These are phyloP conservation scores for Trichopus zeylanicus DNA, from an alignment of 116 monocot genomes.

Conservation along the genomic window DNA sequence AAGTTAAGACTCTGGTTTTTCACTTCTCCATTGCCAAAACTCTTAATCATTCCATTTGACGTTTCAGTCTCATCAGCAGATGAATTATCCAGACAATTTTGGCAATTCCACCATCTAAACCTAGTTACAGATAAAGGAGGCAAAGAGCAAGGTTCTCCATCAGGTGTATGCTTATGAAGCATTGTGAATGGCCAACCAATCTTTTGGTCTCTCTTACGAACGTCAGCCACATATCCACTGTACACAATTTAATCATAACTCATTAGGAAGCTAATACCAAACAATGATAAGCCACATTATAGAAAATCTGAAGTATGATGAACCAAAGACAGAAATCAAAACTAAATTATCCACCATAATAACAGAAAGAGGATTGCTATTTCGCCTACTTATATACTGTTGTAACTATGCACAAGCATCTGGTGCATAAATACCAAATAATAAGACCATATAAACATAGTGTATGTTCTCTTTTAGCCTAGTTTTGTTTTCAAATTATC, in stretches of 20 bases:
- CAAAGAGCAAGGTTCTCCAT: constrained; percentile 13
- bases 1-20: constrained; percentile 4
- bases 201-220: constrained; percentile 39
- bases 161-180: constrained; percentile 11
- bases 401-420: too few relatives aligned
- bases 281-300: not conserved
- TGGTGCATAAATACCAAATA: too few relatives aligned
- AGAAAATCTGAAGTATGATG: not conserved
- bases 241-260: constrained; percentile 1
- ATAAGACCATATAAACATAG: too few relatives aligned
- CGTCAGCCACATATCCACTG: constrained; percentile 55
- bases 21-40: not conserved
- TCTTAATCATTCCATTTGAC: constrained; percentile 8
- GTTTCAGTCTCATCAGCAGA: constrained; percentile 7
- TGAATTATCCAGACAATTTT: constrained; percentile 25
- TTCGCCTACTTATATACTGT: too few relatives aligned
- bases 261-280: not conserved
- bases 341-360: not conserved
- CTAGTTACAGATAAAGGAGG: constrained; percentile 39
- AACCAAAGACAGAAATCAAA: not conserved
- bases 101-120: constrained; percentile 54
- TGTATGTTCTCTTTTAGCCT: too few relatives aligned
- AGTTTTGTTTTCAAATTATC: too few relatives aligned
- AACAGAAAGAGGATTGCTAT: too few relatives aligned
- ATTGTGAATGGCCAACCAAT: constrained; percentile 46